Conservation (phyloP, 345 rosid genomes). For the Eucalyptus urophylla region DNA sequence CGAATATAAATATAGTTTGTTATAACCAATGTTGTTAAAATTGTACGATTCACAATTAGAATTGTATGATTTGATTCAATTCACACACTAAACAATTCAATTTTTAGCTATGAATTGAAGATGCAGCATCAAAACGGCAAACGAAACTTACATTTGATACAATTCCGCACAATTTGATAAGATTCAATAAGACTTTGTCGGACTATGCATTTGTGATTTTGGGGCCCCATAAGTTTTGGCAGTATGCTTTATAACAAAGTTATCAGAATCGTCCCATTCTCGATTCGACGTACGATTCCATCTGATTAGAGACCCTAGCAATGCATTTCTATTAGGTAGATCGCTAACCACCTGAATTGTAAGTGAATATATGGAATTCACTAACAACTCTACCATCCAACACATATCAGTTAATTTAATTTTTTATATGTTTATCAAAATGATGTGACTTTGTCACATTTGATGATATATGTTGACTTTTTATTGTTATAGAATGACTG, state of each 20-base stretch:
- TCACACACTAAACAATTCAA: neutral
- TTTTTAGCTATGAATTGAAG: neutral
- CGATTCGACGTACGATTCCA: neutral
- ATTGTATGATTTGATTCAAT: neutral
- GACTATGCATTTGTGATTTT: neutral
- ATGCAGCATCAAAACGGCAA: neutral
- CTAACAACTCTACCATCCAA: neutral
- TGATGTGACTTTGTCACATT: neutral
- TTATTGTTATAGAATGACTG: neutral
- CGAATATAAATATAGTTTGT: neutral
- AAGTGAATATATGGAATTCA: neutral
- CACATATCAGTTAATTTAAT: neutral
- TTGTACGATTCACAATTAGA: neutral
- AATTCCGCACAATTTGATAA: neutral
- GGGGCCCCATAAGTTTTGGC: neutral
- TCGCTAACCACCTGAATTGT: neutral
- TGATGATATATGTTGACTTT: neutral
- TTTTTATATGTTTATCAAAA: neutral
- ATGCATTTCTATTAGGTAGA: neutral
- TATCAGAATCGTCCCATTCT: neutral
- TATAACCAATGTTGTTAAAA: neutral
- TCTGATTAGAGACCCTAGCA: neutral
- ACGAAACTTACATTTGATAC: rapidly evolving
- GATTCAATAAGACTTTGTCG: neutral
- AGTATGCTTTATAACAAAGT: neutral